These are phyloP conservation scores for Immersiella caudata DNA, from an alignment of 495 filamentous ascomycete species.

Conservation along the genomic window DNA sequence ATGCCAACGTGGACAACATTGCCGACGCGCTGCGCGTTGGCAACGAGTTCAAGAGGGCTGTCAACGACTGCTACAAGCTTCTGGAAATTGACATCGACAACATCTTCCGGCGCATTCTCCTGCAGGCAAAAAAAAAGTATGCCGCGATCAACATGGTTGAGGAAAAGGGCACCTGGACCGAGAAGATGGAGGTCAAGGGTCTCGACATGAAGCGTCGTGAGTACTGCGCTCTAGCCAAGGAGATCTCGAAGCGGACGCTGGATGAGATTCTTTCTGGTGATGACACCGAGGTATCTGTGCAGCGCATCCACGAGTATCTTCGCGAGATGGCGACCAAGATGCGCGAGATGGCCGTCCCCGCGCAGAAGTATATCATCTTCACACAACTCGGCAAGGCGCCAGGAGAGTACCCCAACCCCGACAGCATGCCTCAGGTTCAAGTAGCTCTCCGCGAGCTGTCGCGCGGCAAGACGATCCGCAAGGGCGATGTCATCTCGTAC, in stretches of 20 bases:
- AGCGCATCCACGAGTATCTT: constrained; percentile 90
- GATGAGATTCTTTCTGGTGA: constrained; percentile 93
- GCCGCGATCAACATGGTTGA: constrained; percentile 94
- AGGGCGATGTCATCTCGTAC: constrained; percentile 94
- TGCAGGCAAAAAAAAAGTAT: constrained; percentile 99
- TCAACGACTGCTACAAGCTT: constrained; percentile 88
- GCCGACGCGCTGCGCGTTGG: constrained; percentile 89
- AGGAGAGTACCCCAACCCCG: constrained; percentile 87
- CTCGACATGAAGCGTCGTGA: constrained; percentile 96
- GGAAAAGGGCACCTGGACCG: constrained; percentile 82
- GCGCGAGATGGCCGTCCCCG: constrained; percentile 71
- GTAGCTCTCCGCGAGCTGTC: constrained; percentile 88
- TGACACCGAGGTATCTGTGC: constrained; percentile 84
- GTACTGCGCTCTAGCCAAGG: constrained; percentile 92
- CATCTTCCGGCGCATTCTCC: constrained; percentile 85
- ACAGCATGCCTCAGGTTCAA: constrained; percentile 96
- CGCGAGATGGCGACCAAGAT: constrained; percentile 79
- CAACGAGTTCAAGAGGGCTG: constrained; percentile 61
- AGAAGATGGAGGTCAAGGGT: constrained; percentile 97
- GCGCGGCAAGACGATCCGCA: constrained; percentile 81
- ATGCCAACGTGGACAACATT: constrained; percentile 93
- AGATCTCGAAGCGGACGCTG: constrained; percentile 80
- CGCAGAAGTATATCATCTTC: constrained; percentile 91
- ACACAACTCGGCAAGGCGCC: constrained; percentile 95
- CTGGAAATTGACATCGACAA: constrained; percentile 99